A percentile compares a stretch with the other conserved stretches of the same genome.
These are phyloP conservation scores for Venturia asperata DNA, from an alignment of 2,329 filamentous ascomycete species.

Conservation along the genomic window DNA sequence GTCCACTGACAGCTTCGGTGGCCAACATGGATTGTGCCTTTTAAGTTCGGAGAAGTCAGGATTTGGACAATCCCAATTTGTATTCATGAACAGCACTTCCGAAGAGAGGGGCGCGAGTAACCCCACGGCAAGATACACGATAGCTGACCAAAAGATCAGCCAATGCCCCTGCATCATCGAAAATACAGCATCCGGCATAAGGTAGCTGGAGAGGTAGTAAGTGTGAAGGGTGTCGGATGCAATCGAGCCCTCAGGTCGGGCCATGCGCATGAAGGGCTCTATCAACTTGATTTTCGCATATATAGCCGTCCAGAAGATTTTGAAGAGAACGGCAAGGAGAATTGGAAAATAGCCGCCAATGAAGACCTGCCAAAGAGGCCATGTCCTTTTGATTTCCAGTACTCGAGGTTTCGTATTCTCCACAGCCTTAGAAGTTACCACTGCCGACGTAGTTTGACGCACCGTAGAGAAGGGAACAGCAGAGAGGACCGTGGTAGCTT, in stretches of 20 bases:
- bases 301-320: slow-evolving; percentile 17
- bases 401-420: neutral
- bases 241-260: neutral
- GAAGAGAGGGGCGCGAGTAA: slow-evolving; percentile 16
- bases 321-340: slow-evolving; percentile 18
- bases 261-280: slow-evolving; percentile 18
- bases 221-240: slow-evolving; percentile 11
- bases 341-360: slow-evolving; percentile 17
- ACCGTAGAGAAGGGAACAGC: slow-evolving; percentile 1
- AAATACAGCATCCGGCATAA: slow-evolving; percentile 14
- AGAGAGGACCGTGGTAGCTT: slow-evolving; percentile 6
- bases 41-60: neutral
- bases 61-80: slow-evolving; percentile 17
- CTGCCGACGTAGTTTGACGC: neutral
- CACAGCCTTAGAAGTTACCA: neutral
- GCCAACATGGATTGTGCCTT: slow-evolving; percentile 19
- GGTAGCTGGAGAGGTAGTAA: slow-evolving; percentile 18
- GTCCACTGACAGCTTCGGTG: slow-evolving; percentile 18
- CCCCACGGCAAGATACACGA: slow-evolving; percentile 14
- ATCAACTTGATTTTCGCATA: slow-evolving; percentile 17
- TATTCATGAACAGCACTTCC: slow-evolving; percentile 19
- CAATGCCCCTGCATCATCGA: slow-evolving; percentile 18
- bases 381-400: neutral
- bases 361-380: slow-evolving; percentile 15
- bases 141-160: slow-evolving; percentile 17